These are phyloP conservation scores for Globisporangium barbulae DNA, from an alignment of 352 stramenopile genomes.

Conservation along the genomic window DNA sequence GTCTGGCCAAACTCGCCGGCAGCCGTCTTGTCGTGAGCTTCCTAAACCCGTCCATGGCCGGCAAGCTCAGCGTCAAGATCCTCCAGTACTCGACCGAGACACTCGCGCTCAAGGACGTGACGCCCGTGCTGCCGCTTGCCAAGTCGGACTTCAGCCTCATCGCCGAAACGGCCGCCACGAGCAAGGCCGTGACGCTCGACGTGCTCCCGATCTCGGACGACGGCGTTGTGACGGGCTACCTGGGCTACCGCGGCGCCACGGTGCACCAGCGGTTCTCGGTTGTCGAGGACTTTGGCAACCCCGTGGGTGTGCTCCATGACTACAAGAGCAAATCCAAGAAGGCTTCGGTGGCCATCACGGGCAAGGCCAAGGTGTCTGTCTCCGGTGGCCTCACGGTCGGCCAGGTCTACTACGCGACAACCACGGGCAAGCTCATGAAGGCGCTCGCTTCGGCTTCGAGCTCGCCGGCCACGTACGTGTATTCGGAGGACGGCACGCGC, in stretches of 20 bases:
- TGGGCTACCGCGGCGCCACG: conserved; percentile 31
- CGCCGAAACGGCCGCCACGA: conserved; percentile 5
- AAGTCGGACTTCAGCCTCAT: conserved; percentile 31
- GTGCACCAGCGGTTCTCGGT: conserved; percentile 42
- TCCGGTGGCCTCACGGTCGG: conserved; percentile 26
- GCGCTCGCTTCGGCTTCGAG: conserved; percentile 9
- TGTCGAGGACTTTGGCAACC: conserved; percentile 39
- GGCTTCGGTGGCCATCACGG: conserved; percentile 27
- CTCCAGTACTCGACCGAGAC: conserved; percentile 41
- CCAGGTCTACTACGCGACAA: conserved; percentile 59
- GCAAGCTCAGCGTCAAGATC: conserved; percentile 43
- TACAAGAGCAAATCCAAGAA: conserved; percentile 25
- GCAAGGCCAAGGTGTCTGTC: conserved; percentile 33
- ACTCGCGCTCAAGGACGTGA: conserved; percentile 43
- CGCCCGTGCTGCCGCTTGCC: conserved; percentile 42
- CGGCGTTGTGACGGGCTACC: conserved; percentile 39
- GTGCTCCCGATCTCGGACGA: conserved; percentile 43
- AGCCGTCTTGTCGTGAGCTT: conserved; percentile 65
- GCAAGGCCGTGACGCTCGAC: conserved; percentile 34
- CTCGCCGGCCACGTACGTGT: conserved; percentile 35
- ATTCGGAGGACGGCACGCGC: conserved; percentile 23
- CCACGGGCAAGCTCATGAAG: conserved; percentile 35
- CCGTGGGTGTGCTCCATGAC: conserved; percentile 44
- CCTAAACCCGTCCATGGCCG: conserved; percentile 46
- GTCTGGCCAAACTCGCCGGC: conserved; percentile 32